Base-by-base conservation (phyloP, 164 flowering plant genomes). In the Magnolia officinalis region DNA sequence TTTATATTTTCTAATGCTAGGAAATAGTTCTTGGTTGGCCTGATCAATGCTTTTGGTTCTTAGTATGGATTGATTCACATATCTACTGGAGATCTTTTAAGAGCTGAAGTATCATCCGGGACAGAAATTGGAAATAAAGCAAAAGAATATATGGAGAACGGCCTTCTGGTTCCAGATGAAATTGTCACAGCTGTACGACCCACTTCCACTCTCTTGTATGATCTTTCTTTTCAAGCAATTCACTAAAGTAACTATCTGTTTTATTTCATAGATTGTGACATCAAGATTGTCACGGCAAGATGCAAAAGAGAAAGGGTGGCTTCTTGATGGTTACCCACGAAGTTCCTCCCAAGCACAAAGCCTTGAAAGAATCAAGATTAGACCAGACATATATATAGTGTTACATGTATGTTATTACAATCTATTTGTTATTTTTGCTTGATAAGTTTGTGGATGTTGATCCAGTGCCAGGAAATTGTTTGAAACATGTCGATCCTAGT, bases 1-100 rank as follows among this genome's bases (percentile, higher is more conserved):
- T 24, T 66, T 66, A 6, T 66, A 26, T 26, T 66, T 61, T 26
- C 8, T 66, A 26, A 23, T 50, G 14, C 24, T 24, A 74, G 13
- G 29, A 23, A n/a, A n/a, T 19, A 20, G 9, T 64, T n/a, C 16
- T 50, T 45, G 37, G 50, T 59, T 74, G 45, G 58, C 59, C 51
- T 74, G 26, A 63, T 20, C 76, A 20, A 64, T 50, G 3, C 63
- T 61, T 37, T 78, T 81, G 75, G 55, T 81, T 82, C 61, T 84
- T 29, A 96, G 98, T 96, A 85, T 88, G 99, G 98, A 66, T 83
- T 96, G 87, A 97, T 96, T 77, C 99, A 96, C 78, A 84, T 96
- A 83, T 91, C 99, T 63, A 90, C 98, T 76, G 99, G 99, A 72
- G 98, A 94, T 88, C 86, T 94, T 73, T 84, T 96, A 26, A 84